These are phyloP conservation scores for Graphium sp. DNA, from an alignment of 2,329 filamentous ascomycete species.

Conservation along the genomic window DNA sequence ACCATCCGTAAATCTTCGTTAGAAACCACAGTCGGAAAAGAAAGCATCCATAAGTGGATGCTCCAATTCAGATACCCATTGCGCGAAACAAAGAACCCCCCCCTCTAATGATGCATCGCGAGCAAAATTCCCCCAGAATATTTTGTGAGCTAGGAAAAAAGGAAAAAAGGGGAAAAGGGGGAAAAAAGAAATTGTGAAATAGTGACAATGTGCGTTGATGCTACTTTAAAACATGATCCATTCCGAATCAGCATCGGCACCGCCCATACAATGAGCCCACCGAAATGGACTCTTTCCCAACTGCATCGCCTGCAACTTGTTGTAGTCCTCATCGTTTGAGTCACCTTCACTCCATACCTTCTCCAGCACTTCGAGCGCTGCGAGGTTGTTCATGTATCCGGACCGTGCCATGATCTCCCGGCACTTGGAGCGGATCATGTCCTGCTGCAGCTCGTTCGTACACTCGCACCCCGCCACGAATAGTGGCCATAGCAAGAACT, in stretches of 20 bases:
- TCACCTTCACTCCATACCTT: constrained; percentile 55
- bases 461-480: constrained; percentile 86
- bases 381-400: constrained; percentile 86
- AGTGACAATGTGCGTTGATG: no score
- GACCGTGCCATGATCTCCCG: constrained; percentile 75
- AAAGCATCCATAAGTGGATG: no score
- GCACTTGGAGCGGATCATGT: constrained; percentile 64
- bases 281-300: constrained; percentile 30
- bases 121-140: neutral
- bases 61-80: no score
- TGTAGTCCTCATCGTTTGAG: constrained; percentile 19
- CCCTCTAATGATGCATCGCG: no score
- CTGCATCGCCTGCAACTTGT: constrained; percentile 15
- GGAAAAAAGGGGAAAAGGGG: constrained; percentile 1
- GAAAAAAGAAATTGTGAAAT: no score
- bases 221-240: constrained; percentile 51
- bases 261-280: constrained; percentile 40
- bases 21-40: no score
- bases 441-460: constrained; percentile 62
- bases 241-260: constrained; percentile 39
- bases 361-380: constrained; percentile 72
- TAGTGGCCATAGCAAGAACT: constrained; percentile 78
- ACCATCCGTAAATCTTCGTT: no score
- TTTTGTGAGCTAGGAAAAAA: neutral
- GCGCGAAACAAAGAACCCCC: no score